These are phyloP conservation scores for Xerophyta viscosa DNA, from an alignment of 106 monocot genomes.

Conservation along the genomic window DNA sequence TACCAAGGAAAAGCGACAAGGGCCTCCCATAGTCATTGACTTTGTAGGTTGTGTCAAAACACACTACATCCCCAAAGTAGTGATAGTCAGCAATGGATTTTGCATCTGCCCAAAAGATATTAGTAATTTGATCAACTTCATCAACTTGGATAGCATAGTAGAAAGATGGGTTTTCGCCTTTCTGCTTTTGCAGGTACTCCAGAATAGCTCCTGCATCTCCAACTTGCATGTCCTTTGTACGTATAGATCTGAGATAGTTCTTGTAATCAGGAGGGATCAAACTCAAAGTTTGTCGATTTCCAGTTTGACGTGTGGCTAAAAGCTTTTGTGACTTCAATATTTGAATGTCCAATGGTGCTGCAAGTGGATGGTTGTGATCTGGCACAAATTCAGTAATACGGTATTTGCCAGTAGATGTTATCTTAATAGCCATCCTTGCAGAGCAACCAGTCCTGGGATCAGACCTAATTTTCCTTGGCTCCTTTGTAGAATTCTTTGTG, in stretches of 20 bases:
- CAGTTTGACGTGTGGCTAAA: slow-evolving; percentile 27
- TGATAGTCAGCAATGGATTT: slow-evolving; percentile 57
- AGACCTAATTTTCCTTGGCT: slow-evolving; percentile 33
- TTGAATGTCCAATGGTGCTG: slow-evolving; percentile 53
- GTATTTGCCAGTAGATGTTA: slow-evolving; percentile 33
- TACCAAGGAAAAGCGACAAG: slow-evolving; percentile 48
- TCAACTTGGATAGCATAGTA: slow-evolving; percentile 70
- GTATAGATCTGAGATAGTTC: slow-evolving; percentile 52
- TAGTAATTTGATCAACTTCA: slow-evolving; percentile 58
- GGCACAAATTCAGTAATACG: slow-evolving; percentile 53
- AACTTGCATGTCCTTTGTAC: slow-evolving; percentile 28
- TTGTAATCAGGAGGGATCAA: slow-evolving; percentile 48
- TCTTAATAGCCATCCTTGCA: slow-evolving; percentile 54
- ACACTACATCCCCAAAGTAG: slow-evolving; percentile 66
- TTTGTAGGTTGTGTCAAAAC: slow-evolving; percentile 56
- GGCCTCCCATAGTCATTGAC: slow-evolving; percentile 41
- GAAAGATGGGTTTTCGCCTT: slow-evolving; percentile 59
- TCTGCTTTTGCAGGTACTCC: slow-evolving; percentile 63
- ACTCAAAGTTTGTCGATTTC: slow-evolving; percentile 21
- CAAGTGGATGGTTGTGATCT: slow-evolving; percentile 67
- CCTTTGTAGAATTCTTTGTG: slow-evolving; percentile 41
- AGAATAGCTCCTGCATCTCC: slow-evolving; percentile 47
- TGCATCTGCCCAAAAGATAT: slow-evolving; percentile 64
- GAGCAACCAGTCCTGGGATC: slow-evolving; percentile 62
- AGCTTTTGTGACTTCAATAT: slow-evolving; percentile 44